Conservation (phyloP, 2,329 filamentous ascomycete species). For the Thielaviopsis populi region DNA sequence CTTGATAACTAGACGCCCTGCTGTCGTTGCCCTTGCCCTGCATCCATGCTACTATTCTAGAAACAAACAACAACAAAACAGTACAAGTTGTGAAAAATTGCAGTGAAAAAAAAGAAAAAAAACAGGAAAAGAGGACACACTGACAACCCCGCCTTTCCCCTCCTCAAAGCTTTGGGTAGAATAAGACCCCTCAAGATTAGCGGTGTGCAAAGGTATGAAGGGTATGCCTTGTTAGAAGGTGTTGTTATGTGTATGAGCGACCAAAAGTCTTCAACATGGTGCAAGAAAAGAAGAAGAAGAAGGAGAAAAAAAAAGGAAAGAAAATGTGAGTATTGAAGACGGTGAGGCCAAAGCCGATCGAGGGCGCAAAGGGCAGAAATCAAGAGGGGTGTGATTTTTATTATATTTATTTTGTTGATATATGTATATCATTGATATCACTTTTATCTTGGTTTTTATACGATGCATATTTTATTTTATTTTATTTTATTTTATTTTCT, state of each 20-base stretch:
- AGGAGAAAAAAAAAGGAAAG: not conserved
- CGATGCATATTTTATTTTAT: not conserved
- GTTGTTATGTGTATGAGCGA: not conserved
- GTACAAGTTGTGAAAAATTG: not conserved
- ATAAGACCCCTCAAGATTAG: not conserved
- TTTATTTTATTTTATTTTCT: not conserved
- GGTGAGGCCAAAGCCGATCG: not conserved
- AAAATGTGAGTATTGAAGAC: too few relatives aligned
- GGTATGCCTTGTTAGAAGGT: not conserved
- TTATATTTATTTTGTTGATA: too few relatives aligned
- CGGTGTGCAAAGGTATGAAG: not conserved
- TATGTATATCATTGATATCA: not conserved
- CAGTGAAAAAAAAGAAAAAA: not conserved
- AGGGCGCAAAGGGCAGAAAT: too few relatives aligned
- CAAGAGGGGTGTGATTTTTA: too few relatives aligned
- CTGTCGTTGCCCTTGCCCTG: not conserved
- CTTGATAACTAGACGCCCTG: not conserved
- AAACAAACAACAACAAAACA: not conserved
- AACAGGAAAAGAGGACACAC: not conserved
- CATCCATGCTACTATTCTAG: too few relatives aligned
- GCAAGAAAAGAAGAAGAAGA: not conserved
- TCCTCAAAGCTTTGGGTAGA: not conserved
- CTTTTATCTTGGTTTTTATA: not conserved
- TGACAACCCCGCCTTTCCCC: not conserved
- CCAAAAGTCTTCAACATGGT: constrained; percentile 2